Conservation (phyloP, 495 filamentous ascomycete genomes). For the Pseudevernia furfuracea region DNA sequence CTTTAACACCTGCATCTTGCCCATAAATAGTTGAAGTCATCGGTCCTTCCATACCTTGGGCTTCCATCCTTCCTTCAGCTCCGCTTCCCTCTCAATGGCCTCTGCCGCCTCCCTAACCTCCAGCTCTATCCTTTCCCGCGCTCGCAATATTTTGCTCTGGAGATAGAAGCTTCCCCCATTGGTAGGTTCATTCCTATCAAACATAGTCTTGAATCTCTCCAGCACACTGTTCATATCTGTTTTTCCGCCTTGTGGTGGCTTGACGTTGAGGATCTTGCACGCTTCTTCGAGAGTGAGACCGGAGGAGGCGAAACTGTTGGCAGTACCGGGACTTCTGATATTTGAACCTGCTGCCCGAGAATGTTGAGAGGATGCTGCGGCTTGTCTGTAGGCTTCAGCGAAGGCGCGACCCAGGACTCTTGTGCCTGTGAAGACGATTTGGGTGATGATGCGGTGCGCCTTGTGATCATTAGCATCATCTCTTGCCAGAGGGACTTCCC, state of each 20-base stretch:
- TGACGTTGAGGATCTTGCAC: conserved; percentile 95
- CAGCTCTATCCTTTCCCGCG: conserved; percentile 83
- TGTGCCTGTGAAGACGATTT: conserved; percentile 81
- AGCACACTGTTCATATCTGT: conserved; percentile 67
- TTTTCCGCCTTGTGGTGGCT: conserved; percentile 72
- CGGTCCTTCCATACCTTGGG: conserved; percentile 91
- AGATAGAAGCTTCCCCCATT: conserved; percentile 97
- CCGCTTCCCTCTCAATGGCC: conserved; percentile 49
- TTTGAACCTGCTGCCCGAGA: conserved; percentile 49
- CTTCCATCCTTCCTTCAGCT: conserved; percentile 78
- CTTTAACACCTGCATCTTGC: conserved; percentile 5
- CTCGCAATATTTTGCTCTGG: conserved; percentile 90
- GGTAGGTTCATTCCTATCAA: conserved; percentile 86
- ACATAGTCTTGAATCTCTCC: conserved; percentile 87
- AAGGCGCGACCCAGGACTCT: conserved; percentile 92
- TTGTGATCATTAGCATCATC: conserved; percentile 30
- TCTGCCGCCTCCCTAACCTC: conserved; percentile 52
- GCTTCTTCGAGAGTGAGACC: conserved; percentile 91
- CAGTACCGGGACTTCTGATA: conserved; percentile 39
- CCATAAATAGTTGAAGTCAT: conserved; percentile 34
- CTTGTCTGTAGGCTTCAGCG: conserved; percentile 84
- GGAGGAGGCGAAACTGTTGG: conserved; percentile 49
- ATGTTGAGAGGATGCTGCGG: conserved; percentile 76
- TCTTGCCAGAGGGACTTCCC: background rate
- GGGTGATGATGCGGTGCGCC: conserved; percentile 91